Percentiles rank a stretch among this genome's conserved stretches.
Conservation (phyloP, 768 basidiomycete species). For the Baorangia bicolor region DNA sequence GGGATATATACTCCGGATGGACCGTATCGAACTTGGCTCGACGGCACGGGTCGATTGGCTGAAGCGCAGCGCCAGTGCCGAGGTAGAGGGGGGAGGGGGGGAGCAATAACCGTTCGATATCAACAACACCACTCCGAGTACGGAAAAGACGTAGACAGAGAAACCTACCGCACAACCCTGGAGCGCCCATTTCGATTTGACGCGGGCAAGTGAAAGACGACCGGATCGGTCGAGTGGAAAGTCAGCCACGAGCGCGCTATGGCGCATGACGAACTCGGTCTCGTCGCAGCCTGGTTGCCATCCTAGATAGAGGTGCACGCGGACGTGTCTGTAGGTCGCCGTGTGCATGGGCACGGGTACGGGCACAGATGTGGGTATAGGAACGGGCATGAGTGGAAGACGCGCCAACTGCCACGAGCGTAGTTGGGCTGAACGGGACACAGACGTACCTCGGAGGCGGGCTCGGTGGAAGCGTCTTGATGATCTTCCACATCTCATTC, state of each 20-base stretch:
- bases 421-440: not conserved
- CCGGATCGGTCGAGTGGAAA: constrained; percentile 27
- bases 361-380: not conserved
- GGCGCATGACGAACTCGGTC: constrained; percentile 26
- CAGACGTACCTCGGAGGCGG: constrained; percentile 18
- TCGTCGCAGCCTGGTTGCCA: constrained; percentile 31
- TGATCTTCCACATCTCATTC: constrained; percentile 24
- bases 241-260: constrained; percentile 28
- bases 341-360: too few species aligned
- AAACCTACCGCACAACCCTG: constrained; percentile 20
- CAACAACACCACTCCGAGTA: not conserved
- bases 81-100: not conserved
- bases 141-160: too few species aligned
- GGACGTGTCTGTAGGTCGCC: constrained; percentile 22
- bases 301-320: constrained; percentile 32
- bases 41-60: constrained; percentile 25
- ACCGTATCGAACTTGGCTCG: constrained; percentile 18
- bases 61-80: not conserved
- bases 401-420: not conserved
- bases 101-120: not conserved
- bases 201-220: constrained; percentile 13
- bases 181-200: constrained; percentile 25
- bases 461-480: constrained; percentile 17
- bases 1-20: constrained; percentile 27
- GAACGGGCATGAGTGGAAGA: not conserved